Evolutionary conservation across 169 alveolate genomes (phyloP).

Genomic region (Cytauxzoon felis): DNA sequence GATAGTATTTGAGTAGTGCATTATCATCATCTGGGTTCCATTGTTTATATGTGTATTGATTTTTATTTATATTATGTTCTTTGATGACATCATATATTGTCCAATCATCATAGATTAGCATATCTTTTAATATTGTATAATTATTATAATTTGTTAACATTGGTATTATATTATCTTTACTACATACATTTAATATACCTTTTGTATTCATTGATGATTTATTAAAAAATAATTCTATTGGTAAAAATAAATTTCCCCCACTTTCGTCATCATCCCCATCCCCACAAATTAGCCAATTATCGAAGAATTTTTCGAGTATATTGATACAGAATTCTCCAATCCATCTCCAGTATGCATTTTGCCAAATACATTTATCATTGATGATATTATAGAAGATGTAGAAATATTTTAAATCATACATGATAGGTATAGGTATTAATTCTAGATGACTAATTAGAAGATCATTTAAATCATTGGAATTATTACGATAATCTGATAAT

Average conservation of each 20-base stretch:
- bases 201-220: slow-evolving; percentile 27
- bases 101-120: too few species aligned
- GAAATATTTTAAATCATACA: slow-evolving; percentile 56
- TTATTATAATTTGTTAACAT: too few species aligned
- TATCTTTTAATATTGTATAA: too few species aligned
- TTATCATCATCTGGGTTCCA: slow-evolving; percentile 45
- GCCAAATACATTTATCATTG: slow-evolving; percentile 15
- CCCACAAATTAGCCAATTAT: slow-evolving; percentile 43
- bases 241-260: not conserved
- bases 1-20: slow-evolving; percentile 19
- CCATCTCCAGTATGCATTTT: slow-evolving; percentile 39
- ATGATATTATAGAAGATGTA: slow-evolving; percentile 25
- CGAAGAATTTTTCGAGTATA: slow-evolving; percentile 49
- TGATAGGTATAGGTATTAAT: slow-evolving; percentile 27
- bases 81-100: too few species aligned
- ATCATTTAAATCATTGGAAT: slow-evolving; percentile 23
- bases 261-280: slow-evolving; percentile 12
- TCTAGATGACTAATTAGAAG: slow-evolving; percentile 45
- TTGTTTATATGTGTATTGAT: not conserved
- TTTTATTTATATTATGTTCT: too few species aligned
- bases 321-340: slow-evolving; percentile 30
- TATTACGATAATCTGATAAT: slow-evolving; percentile 26
- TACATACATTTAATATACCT: slow-evolving; percentile 32
- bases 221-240: slow-evolving; percentile 45
- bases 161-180: not conserved